Conservation (phyloP, 805 yeast species). For the Zygosaccharomyces rouxii region DNA sequence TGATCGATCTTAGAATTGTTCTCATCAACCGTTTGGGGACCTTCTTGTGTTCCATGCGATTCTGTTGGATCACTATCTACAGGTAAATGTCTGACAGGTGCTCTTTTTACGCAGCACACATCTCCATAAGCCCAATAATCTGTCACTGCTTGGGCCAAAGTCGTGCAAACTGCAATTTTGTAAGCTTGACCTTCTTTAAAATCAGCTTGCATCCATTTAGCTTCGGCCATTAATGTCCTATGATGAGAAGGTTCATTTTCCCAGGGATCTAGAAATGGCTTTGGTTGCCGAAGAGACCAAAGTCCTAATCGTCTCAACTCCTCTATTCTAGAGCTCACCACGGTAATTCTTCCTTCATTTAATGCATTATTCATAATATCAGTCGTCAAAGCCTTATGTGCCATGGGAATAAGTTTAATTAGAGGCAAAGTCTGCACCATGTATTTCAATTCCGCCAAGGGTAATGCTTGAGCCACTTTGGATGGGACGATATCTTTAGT, state of each 20-base stretch:
- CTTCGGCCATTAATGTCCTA: slow-evolving; percentile 72
- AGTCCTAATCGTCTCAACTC: slow-evolving; percentile 81
- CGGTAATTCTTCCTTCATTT: slow-evolving; percentile 87
- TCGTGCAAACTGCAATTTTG: slow-evolving; percentile 64
- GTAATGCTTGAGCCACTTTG: slow-evolving; percentile 51
- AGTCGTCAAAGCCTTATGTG: slow-evolving; percentile 82
- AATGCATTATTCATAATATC: slow-evolving; percentile 80
- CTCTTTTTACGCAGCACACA: slow-evolving; percentile 56
- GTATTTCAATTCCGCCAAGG: slow-evolving; percentile 82
- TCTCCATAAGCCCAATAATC: slow-evolving; percentile 80
- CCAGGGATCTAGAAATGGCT: slow-evolving; percentile 64
- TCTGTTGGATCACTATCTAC: not conserved
- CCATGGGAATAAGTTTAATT: slow-evolving; percentile 71
- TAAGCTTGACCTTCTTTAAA: slow-evolving; percentile 64
- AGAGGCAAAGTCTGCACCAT: slow-evolving; percentile 85
- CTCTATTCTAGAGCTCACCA: slow-evolving; percentile 83
- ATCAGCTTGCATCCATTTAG: slow-evolving; percentile 78
- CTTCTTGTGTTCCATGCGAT: not conserved
- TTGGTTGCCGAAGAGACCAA: slow-evolving; percentile 90
- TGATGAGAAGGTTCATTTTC: slow-evolving; percentile 49
- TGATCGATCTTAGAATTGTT: not conserved
- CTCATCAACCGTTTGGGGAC: not conserved
- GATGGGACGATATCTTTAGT: slow-evolving; percentile 52
- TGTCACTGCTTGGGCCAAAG: slow-evolving; percentile 64
- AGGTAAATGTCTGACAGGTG: slow-evolving; percentile 27